phyloP scores from a whole-genome alignment of 148 eudicot species.

The Camellia japonica region DNA sequence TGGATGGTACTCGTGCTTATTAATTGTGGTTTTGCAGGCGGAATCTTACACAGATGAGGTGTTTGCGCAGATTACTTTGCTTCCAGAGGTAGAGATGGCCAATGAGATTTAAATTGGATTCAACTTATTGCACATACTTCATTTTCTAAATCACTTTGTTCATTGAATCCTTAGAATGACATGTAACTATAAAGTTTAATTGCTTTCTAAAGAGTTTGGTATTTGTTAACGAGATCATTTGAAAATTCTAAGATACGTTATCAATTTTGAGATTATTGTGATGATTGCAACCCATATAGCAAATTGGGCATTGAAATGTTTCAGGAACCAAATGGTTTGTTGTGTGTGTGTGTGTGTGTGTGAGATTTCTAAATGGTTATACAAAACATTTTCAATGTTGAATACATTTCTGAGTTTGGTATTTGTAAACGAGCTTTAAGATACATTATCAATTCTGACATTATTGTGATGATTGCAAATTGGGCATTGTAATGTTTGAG shows the following conservation, averaged over 20 bases:
- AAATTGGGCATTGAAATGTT: neutral
- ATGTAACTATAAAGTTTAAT: neutral
- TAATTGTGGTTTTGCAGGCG: slow-evolving; percentile 17
- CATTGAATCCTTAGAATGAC: neutral
- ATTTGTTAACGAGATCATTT: neutral
- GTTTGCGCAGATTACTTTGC: slow-evolving; percentile 24
- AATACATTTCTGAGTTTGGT: too few relatives aligned
- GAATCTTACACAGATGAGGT: slow-evolving; percentile 23
- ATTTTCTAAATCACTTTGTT: neutral
- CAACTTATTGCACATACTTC: neutral
- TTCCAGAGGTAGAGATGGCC: slow-evolving; percentile 14
- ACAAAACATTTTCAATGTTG: neutral
- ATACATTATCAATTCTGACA: too few relatives aligned
- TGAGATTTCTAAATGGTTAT: neutral
- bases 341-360: too few relatives aligned
- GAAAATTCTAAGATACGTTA: neutral
- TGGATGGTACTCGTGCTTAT: neutral
- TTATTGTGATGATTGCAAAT: too few relatives aligned
- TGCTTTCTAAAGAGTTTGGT: neutral
- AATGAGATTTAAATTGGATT: neutral
- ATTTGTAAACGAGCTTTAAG: too few relatives aligned
- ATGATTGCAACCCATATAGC: neutral
- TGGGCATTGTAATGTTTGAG: too few relatives aligned
- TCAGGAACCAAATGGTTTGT: neutral
- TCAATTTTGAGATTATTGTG: neutral